Conservation (phyloP, 148 eudicot genomes). For the Silene uniflora region DNA sequence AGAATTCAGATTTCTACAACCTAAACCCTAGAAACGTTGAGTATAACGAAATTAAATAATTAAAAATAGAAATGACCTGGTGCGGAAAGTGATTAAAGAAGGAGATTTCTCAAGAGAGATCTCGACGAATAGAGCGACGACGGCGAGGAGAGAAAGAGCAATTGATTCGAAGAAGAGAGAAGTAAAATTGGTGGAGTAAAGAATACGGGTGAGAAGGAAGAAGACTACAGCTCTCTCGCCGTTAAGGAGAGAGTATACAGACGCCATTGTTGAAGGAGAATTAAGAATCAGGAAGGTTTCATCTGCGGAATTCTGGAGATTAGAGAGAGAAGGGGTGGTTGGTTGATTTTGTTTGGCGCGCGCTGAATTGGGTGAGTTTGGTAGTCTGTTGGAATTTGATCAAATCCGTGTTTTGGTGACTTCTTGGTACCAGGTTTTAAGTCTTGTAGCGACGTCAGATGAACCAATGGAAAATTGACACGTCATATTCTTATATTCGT, state of each 20-base stretch:
- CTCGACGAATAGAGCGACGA: conserved; percentile 55
- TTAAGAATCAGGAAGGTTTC: background rate
- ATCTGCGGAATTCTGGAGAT: background rate
- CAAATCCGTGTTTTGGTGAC: background rate
- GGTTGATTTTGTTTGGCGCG: conserved; percentile 19
- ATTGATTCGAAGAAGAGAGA: conserved; percentile 45
- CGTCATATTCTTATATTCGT: too few relatives aligned
- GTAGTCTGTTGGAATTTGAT: background rate
- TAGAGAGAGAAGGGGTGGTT: conserved; percentile 2
- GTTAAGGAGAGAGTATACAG: conserved; percentile 49
- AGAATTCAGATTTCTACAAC: background rate
- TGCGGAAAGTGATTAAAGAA: conserved; percentile 31
- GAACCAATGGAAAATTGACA: background rate
- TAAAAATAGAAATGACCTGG: conserved; percentile 40
- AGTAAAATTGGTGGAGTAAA: conserved; percentile 44
- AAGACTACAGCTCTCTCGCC: conserved; percentile 86
- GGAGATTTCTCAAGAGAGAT: conserved; percentile 45
- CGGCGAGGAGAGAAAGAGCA: conserved; percentile 46
- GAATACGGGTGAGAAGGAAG: conserved; percentile 37
- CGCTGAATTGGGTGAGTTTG: background rate
- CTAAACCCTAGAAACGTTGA: background rate
- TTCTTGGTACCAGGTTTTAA: background rate
- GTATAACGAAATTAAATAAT: background rate
- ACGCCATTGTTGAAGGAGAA: conserved; percentile 25
- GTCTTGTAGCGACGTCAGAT: background rate